Evolutionary conservation across 2,329 filamentous ascomycete species (phyloP).

Genomic region (Samsoniella hepiali): DNA sequence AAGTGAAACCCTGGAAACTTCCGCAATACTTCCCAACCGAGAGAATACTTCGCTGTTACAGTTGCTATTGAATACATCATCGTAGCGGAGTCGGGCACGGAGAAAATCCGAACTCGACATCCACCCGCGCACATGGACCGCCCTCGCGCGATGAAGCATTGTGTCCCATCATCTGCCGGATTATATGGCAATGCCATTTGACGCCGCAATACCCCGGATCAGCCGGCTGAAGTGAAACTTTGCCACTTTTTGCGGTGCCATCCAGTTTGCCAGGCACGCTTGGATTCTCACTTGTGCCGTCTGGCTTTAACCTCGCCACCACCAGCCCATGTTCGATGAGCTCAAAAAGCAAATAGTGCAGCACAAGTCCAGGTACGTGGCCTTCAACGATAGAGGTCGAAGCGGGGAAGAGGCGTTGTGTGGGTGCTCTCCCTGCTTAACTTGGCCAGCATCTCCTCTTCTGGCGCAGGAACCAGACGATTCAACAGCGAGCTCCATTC

Average conservation of each 20-base stretch:
- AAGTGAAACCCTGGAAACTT: neutral
- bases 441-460: conserved; percentile 7
- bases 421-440: conserved; percentile 17
- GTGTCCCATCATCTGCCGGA: neutral
- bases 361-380: neutral
- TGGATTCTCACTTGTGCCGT: neutral
- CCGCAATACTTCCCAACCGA: neutral
- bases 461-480: conserved; percentile 11
- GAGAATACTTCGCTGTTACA: no score
- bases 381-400: neutral
- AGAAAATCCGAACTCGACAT: neutral
- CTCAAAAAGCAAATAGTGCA: neutral
- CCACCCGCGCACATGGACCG: neutral
- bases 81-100: neutral
- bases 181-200: neutral
- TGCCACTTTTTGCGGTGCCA: neutral
- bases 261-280: neutral
- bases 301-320: neutral
- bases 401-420: conserved; percentile 4
- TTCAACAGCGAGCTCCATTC: neutral
- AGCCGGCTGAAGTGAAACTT: conserved; percentile 3
- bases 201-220: neutral
- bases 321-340: neutral
- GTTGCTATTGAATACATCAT: neutral
- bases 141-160: neutral